A percentile compares a stretch with the other conserved stretches of the same genome.
phyloP scores from a whole-genome alignment of 371 early-diverging fungal species.

The Syncephalastrum racemosum region DNA sequence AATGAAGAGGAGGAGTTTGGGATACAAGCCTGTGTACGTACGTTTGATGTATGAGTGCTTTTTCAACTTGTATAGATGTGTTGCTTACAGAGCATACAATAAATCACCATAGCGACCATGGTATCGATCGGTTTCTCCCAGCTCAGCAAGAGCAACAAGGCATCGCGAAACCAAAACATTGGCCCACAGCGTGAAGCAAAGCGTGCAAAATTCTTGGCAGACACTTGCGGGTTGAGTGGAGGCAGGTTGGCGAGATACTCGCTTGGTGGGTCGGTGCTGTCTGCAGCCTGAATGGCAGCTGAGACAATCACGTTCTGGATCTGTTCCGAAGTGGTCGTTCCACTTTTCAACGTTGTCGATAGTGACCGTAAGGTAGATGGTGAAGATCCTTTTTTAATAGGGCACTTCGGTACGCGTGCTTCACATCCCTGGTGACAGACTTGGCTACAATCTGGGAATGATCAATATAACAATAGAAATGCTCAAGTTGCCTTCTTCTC shows the following conservation, averaged over 20 bases:
- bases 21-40: conserved; percentile 30
- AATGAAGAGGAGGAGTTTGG: conserved; percentile 29
- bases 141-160: conserved; percentile 39
- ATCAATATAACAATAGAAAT: not conserved
- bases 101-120: conserved; percentile 30
- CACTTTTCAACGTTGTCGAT: not conserved
- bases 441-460: conserved; percentile 29
- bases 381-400: not conserved
- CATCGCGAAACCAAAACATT: conserved; percentile 43
- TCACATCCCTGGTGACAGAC: conserved; percentile 28
- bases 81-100: conserved; percentile 42
- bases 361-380: not conserved
- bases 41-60: not conserved
- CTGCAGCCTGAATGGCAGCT: conserved; percentile 38
- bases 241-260: conserved; percentile 40
- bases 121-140: conserved; percentile 49
- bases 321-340: conserved; percentile 20
- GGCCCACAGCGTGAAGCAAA: conserved; percentile 47
- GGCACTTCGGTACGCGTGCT: not conserved
- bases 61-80: not conserved
- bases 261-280: conserved; percentile 24
- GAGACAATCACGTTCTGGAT: conserved; percentile 37
- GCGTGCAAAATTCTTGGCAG: conserved; percentile 46
- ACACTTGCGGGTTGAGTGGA: conserved; percentile 39
- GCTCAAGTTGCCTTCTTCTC: not conserved